Evolutionary conservation across 1,284 basidiomycete genomes (phyloP).

Genomic region (Caloboletus firmus): DNA sequence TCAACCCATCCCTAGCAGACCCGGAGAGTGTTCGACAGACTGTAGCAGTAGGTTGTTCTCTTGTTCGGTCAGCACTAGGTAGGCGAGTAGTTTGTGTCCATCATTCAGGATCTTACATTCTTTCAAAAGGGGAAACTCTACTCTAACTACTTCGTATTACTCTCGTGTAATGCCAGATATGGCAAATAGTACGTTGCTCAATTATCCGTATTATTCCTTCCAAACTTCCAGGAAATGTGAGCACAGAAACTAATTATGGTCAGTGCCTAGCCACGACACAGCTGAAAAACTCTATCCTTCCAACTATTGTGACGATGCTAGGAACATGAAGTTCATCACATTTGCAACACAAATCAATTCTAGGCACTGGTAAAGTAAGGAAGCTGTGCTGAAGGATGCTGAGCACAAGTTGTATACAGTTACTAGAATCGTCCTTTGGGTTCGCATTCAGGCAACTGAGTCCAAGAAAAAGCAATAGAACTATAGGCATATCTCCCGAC

Average conservation of each 20-base stretch:
- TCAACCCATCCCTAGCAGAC: slow-evolving; percentile 89
- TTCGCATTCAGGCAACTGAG: background rate
- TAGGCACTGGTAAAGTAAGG: background rate
- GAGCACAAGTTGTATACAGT: background rate
- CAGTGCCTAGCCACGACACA: background rate
- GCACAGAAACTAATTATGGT: too few species aligned
- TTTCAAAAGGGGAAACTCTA: slow-evolving; percentile 30
- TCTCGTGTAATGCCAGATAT: slow-evolving; percentile 2
- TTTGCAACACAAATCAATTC: background rate
- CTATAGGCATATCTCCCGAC: background rate
- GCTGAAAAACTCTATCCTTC: too few species aligned
- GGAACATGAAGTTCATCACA: background rate
- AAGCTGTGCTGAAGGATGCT: background rate
- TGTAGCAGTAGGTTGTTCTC: slow-evolving; percentile 90
- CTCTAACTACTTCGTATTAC: slow-evolving; percentile 15
- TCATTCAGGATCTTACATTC: slow-evolving; percentile 11
- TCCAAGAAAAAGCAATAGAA: background rate
- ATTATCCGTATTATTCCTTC: background rate
- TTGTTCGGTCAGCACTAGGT: slow-evolving; percentile 90
- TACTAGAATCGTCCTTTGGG: background rate
- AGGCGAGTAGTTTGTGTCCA: slow-evolving; percentile 31
- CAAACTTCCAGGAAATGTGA: background rate
- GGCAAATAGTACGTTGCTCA: background rate
- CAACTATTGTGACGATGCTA: background rate
- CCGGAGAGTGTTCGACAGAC: slow-evolving; percentile 79